phyloP scores from a whole-genome alignment of 2,329 filamentous ascomycete genomes.

The Arthrobotrys megalospora region DNA sequence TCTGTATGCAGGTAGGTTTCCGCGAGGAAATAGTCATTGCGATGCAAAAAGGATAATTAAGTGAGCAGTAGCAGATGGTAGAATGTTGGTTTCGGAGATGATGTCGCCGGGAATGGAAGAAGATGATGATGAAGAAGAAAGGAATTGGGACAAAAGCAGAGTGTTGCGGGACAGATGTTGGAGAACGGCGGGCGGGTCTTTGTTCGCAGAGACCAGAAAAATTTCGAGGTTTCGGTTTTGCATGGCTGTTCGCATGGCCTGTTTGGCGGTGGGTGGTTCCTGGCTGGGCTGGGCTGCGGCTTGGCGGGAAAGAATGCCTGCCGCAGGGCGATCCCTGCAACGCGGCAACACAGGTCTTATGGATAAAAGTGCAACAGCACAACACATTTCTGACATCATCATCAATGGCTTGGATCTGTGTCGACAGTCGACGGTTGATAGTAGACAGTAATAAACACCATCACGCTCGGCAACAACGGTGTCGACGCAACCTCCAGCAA shows the following conservation, averaged over 20 bases:
- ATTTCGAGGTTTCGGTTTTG: conserved; percentile 26
- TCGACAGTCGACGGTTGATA: not conserved
- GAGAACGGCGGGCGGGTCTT: conserved; percentile 32
- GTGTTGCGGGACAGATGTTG: not conserved
- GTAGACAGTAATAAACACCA: no score
- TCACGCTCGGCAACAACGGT: no score
- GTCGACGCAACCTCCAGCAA: not conserved
- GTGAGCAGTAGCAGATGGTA: not conserved
- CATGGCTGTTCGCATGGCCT: conserved; percentile 1
- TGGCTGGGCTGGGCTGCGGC: conserved; percentile 1
- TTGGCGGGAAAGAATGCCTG: conserved; percentile 20
- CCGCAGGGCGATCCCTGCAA: conserved; percentile 4
- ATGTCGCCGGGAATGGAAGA: not conserved
- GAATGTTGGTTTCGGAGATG: not conserved
- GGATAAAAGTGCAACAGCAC: not conserved
- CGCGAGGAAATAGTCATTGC: conserved; percentile 34
- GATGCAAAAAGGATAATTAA: conserved; percentile 1
- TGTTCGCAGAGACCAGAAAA: conserved; percentile 33
- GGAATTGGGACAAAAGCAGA: not conserved
- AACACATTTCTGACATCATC: conserved; percentile 12
- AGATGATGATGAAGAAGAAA: not conserved
- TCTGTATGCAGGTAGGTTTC: conserved; percentile 6
- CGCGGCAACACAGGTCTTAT: conserved; percentile 10
- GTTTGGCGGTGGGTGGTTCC: not conserved
- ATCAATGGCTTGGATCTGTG: not conserved